Conservation (phyloP, 371 early-diverging fungal genomes). For the Lichtheimia corymbifera region DNA sequence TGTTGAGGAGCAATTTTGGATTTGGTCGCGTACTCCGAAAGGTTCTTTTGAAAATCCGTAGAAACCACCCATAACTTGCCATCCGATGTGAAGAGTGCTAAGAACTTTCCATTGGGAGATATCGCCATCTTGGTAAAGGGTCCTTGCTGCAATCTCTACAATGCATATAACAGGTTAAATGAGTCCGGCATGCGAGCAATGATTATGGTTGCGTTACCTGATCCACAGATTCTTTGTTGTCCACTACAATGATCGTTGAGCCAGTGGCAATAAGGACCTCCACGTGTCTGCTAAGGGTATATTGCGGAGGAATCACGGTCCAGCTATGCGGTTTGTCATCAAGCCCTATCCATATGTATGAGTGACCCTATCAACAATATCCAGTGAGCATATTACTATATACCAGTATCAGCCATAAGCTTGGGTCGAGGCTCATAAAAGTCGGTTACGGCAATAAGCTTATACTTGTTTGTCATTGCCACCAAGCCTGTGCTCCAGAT, state of each 20-base stretch:
- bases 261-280: conserved; percentile 86
- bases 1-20: conserved; percentile 74
- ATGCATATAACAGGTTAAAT: not conserved
- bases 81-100: conserved; percentile 81
- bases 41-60: conserved; percentile 89
- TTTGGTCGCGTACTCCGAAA: conserved; percentile 81
- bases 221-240: conserved; percentile 81
- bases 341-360: conserved; percentile 38
- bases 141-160: conserved; percentile 80
- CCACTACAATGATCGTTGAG: conserved; percentile 78
- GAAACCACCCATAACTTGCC: conserved; percentile 94
- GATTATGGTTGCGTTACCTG: conserved; percentile 53
- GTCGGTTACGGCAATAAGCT: conserved; percentile 80
- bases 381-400: not conserved
- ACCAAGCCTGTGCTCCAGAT: conserved; percentile 91
- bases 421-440: conserved; percentile 85
- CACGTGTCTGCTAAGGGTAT: conserved; percentile 84
- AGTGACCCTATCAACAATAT: no score
- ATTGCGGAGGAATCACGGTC: conserved; percentile 88
- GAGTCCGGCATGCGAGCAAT: no score
- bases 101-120: conserved; percentile 91
- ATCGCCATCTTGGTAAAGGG: conserved; percentile 88
- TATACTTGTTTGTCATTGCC: conserved; percentile 81
- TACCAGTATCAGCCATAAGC: conserved; percentile 75
- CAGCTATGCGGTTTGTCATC: conserved; percentile 79